These are phyloP conservation scores for Aspergillus olivimuriae DNA, from an alignment of 495 filamentous ascomycete genomes.

Conservation along the genomic window DNA sequence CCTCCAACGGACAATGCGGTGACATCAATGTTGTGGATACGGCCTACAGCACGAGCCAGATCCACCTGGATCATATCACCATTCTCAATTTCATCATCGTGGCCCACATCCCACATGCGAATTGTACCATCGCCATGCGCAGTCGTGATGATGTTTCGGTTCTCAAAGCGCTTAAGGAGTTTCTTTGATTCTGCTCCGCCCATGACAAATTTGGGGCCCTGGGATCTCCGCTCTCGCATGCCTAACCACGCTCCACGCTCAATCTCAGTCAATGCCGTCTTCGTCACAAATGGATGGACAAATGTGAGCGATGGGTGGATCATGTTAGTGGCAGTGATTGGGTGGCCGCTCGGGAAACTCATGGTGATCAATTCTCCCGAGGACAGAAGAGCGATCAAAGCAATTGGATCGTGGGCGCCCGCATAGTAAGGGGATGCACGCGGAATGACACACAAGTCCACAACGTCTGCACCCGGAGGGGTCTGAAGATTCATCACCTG, in stretches of 20 bases:
- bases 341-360: constrained; percentile 84
- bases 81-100: constrained; percentile 91
- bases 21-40: constrained; percentile 71
- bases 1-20: constrained; percentile 68
- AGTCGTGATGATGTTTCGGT: constrained; percentile 72
- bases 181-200: constrained; percentile 68
- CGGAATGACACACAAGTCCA: constrained; percentile 80
- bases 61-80: constrained; percentile 75
- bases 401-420: constrained; percentile 84
- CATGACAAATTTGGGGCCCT: constrained; percentile 65
- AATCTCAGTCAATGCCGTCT: constrained; percentile 57
- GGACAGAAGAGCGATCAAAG: constrained; percentile 66
- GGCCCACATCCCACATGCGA: constrained; percentile 82
- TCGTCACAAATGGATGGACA: constrained; percentile 80
- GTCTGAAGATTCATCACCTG: constrained; percentile 62
- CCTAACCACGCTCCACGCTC: constrained; percentile 80
- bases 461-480: constrained; percentile 70
- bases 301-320: constrained; percentile 77
- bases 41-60: constrained; percentile 71
- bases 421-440: constrained; percentile 75
- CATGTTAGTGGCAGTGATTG: constrained; percentile 85
- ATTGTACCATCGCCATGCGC: constrained; percentile 84
- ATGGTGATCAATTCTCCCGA: constrained; percentile 85
- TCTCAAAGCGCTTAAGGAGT: constrained; percentile 66
- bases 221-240: constrained; percentile 68